Base-by-base conservation (phyloP, 148 eudicot species). In the Rhododendron ovatum region DNA sequence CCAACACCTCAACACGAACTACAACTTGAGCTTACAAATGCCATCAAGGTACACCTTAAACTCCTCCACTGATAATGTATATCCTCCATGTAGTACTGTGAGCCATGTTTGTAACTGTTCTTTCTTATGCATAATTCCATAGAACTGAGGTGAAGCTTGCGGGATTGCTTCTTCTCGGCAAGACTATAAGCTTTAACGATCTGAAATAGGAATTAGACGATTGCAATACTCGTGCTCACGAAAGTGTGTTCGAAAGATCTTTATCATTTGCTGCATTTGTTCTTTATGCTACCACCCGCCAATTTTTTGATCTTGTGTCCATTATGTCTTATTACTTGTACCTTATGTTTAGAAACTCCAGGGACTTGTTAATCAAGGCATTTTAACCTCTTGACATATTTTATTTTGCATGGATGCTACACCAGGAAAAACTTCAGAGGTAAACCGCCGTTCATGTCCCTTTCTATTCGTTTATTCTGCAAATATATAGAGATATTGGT, bases 341-440 rank as follows among this genome's bases (percentile, higher is more conserved):
- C 26, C 81, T 86, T 86, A 78, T 55, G 41, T 45, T 69, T 81
- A 74, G 84, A 76, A 81, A 85, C 51, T 88, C 80, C 79, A 84
- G 6, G 86, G 80, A 76, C 83, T 89, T 83, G 17, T 86, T 45
- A 78, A 88, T 81, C 81, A 48, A 74, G 37, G 78, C 76, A 83
- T 85, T 83, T 82, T 88, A 86, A 85, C 87, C 48, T 80, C 77
- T 59, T 90, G 22, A 69, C 85, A 47, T 89, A 83, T 90, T 88
- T 83, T 82, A 71, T 65, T 87, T 79, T 90, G 84, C 83, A 83
- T 57, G 82, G 82, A 81, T 85, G 88, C 73, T 63, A 69, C 85
- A 83, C 81, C 94, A 94, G 98, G 98, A 63, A 94, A 92, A 89
- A 92, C 93, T 86, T 85, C 98, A 22, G 91, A 93, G 93, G 98